phyloP scores from a whole-genome alignment of 73 alveolate genomes.

The Paramecium biaurelia region DNA sequence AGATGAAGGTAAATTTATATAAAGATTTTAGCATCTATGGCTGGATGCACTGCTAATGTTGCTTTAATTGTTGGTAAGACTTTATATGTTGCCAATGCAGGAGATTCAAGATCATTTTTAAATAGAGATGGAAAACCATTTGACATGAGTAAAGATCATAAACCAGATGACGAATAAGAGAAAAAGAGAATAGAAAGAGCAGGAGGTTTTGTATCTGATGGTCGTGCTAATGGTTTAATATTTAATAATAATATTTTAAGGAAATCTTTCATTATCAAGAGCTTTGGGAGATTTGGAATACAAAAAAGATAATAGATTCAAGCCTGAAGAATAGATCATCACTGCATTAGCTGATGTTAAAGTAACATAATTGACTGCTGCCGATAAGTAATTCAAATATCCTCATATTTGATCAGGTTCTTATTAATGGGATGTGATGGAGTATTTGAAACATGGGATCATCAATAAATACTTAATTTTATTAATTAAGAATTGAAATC shows the following conservation, averaged over 20 bases:
- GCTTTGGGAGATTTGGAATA: conserved; percentile 92
- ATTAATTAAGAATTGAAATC: background rate
- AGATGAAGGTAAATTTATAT: background rate
- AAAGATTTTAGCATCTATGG: background rate
- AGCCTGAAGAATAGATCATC: conserved; percentile 88
- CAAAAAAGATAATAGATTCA: conserved; percentile 80
- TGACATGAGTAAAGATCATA: conserved; percentile 86
- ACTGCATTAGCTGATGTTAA: conserved; percentile 87
- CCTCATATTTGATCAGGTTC: background rate
- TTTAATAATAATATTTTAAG: background rate
- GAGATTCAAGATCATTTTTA: conserved; percentile 92
- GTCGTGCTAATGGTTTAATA: conserved; percentile 87
- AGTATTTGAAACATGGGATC: conserved; percentile 64
- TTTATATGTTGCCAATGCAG: conserved; percentile 86
- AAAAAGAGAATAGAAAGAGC: conserved; percentile 85
- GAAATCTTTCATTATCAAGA: conserved; percentile 80
- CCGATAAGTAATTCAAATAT: conserved; percentile 59
- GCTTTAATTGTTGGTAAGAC: conserved; percentile 66
- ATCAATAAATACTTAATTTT: conserved; percentile 54
- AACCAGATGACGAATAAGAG: conserved; percentile 90
- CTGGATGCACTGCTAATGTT: conserved; percentile 86
- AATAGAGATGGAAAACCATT: conserved; percentile 75
- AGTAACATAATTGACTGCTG: conserved; percentile 59
- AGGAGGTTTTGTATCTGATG: conserved; percentile 82
- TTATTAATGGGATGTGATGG: conserved; percentile 72